These are phyloP conservation scores for Medicago arabica DNA, from an alignment of 306 rosid species.

Conservation along the genomic window DNA sequence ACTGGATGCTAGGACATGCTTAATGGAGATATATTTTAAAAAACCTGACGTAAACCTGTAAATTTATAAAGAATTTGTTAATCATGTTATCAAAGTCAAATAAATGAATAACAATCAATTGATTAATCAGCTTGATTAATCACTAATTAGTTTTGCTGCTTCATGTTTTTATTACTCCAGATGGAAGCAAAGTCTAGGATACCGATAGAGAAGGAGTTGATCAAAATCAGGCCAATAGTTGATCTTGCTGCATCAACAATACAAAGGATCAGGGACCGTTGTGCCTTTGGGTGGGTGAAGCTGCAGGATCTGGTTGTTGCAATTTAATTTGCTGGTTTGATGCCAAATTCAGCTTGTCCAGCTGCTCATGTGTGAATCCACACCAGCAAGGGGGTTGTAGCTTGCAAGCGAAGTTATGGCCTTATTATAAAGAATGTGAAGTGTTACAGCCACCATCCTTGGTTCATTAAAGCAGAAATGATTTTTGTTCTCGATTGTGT, in stretches of 20 bases:
- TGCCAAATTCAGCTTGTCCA: conserved; percentile 14
- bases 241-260: conserved; percentile 67
- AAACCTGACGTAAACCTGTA: conserved; percentile 26
- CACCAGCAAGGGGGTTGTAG: not conserved
- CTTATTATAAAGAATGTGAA: not conserved
- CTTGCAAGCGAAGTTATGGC: conserved; percentile 4
- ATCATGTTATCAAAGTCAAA: conserved; percentile 22
- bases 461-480: conserved; percentile 1
- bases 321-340: conserved; percentile 43
- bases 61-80: not conserved
- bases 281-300: conserved; percentile 87
- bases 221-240: conserved; percentile 62
- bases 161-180: conserved; percentile 43
- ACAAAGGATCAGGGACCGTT: conserved; percentile 73
- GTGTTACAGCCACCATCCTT: not conserved
- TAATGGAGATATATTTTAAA: not conserved
- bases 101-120: conserved; percentile 6
- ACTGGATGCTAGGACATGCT: not conserved
- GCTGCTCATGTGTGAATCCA: conserved; percentile 14
- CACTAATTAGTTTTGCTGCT: not conserved
- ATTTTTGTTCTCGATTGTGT: not conserved
- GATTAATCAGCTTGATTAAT: conserved; percentile 29
- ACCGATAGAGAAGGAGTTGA: conserved; percentile 69
- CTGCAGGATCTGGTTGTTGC: conserved; percentile 65
- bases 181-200: conserved; percentile 63